Conservation (phyloP, 2,329 filamentous ascomycete genomes). For the Coniosporium tulheliwenetii region DNA sequence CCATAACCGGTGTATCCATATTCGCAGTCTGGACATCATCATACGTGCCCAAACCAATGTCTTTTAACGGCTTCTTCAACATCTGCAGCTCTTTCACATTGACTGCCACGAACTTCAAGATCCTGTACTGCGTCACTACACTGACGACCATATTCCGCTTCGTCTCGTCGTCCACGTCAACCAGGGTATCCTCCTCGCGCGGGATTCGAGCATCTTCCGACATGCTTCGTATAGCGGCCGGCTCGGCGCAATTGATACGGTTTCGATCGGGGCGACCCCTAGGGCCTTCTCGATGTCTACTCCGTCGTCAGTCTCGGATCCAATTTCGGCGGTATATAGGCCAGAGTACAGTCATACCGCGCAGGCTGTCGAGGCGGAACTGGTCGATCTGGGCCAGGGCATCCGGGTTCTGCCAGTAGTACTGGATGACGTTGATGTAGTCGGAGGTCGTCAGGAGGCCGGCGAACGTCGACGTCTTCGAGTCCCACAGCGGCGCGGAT, state of each 20-base stretch:
- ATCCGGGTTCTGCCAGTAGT: constrained; percentile 95
- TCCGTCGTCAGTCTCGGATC: constrained; percentile 3
- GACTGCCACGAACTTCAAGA: constrained; percentile 96
- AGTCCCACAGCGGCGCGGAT: constrained; percentile 94
- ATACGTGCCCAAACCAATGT: constrained; percentile 78
- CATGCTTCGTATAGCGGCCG: constrained; percentile 89
- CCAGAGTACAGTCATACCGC: constrained; percentile 42
- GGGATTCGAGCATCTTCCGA: constrained; percentile 81
- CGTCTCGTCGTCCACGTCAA: constrained; percentile 90
- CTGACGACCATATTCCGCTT: constrained; percentile 84
- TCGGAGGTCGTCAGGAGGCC: constrained; percentile 90
- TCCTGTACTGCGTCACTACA: constrained; percentile 95
- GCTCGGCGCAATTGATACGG: constrained; percentile 85
- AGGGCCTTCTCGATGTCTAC: constrained; percentile 91
- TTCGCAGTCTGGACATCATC: constrained; percentile 61
- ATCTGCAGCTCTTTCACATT: constrained; percentile 81
- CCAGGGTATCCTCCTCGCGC: constrained; percentile 86
- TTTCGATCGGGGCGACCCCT: constrained; percentile 80
- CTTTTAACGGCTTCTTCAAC: constrained; percentile 71
- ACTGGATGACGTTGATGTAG: constrained; percentile 97
- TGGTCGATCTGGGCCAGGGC: constrained; percentile 81
- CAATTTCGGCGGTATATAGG: no score
- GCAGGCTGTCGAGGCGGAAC: constrained; percentile 79
- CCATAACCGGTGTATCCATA: constrained; percentile 85
- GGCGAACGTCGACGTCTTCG: constrained; percentile 79